phyloP scores from a whole-genome alignment of 345 rosid species.

The Murraya koenigii region DNA sequence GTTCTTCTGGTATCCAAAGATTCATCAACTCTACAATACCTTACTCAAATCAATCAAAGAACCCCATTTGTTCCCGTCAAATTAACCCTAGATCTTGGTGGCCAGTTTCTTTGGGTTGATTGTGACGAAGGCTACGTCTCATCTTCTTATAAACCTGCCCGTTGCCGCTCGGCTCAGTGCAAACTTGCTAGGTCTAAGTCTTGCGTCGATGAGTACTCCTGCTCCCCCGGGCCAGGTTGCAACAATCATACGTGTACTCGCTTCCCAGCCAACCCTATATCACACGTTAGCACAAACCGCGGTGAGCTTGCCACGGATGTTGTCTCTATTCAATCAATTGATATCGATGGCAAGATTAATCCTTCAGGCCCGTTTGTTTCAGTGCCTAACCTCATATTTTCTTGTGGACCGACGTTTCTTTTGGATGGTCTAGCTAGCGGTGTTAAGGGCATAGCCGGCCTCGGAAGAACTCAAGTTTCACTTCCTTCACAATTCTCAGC shows the following conservation, averaged over 20 bases:
- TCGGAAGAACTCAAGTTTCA: conserved; percentile 30
- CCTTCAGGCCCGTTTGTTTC: conserved; percentile 30
- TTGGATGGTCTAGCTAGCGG: conserved; percentile 27
- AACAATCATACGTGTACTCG: conserved; percentile 29
- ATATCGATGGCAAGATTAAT: conserved; percentile 36
- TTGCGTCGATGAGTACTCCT: not conserved
- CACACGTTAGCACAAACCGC: no score
- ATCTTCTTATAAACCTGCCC: conserved; percentile 31
- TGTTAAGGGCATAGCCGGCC: conserved; percentile 38
- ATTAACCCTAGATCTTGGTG: conserved; percentile 43
- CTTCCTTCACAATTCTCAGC: conserved; percentile 31
- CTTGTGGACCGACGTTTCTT: conserved; percentile 24
- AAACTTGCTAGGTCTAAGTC: conserved; percentile 19
- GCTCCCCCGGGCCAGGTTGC: not conserved
- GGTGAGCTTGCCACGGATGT: conserved; percentile 19
- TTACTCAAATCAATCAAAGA: conserved; percentile 27
- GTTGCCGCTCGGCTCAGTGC: conserved; percentile 39
- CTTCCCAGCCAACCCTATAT: conserved; percentile 30
- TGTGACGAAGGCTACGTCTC: conserved; percentile 40
- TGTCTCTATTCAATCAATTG: conserved; percentile 27
- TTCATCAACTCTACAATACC: conserved; percentile 17
- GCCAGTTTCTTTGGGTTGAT: conserved; percentile 40
- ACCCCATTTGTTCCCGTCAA: conserved; percentile 18
- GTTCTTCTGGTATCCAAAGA: conserved; percentile 24
- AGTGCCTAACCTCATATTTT: conserved; percentile 29